Conservation (phyloP, 2,329 filamentous ascomycete species). For the Arthroderma sp. region DNA sequence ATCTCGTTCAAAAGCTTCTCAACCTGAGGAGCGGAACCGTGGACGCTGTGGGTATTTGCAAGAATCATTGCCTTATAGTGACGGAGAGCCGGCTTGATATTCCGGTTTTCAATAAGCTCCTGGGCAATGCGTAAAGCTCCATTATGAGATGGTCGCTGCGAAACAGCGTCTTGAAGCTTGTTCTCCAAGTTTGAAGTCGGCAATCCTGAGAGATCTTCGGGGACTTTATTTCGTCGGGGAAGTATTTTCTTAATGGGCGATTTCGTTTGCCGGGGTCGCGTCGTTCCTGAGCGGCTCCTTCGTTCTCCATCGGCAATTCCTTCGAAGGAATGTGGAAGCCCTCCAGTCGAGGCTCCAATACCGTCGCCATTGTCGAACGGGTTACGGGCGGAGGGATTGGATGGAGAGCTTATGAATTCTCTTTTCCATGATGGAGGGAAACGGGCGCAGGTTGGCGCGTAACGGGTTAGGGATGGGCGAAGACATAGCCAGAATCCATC, state of each 20-base stretch:
- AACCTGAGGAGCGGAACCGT: slow-evolving; percentile 56
- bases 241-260: neutral
- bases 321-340: too few species aligned
- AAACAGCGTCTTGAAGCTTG: slow-evolving; percentile 17
- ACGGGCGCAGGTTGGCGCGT: neutral
- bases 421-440: too few species aligned
- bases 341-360: too few species aligned
- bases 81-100: slow-evolving; percentile 22
- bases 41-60: slow-evolving; percentile 49
- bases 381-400: too few species aligned
- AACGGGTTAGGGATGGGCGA: slow-evolving; percentile 23
- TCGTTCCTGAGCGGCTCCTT: too few species aligned
- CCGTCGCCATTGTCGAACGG: too few species aligned
- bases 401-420: too few species aligned
- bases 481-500: slow-evolving; percentile 31
- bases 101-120: slow-evolving; percentile 26
- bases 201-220: slow-evolving; percentile 10
- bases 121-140: slow-evolving; percentile 21
- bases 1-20: slow-evolving; percentile 59
- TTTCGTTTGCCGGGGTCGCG: too few species aligned
- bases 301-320: too few species aligned
- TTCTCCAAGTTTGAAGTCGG: slow-evolving; percentile 18
- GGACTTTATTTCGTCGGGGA: slow-evolving; percentile 9
- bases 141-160: slow-evolving; percentile 15
- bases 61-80: slow-evolving; percentile 63